Evolutionary conservation across 2,329 filamentous ascomycete genomes (phyloP).

Genomic region (Cladosporium sphaerospermum): DNA sequence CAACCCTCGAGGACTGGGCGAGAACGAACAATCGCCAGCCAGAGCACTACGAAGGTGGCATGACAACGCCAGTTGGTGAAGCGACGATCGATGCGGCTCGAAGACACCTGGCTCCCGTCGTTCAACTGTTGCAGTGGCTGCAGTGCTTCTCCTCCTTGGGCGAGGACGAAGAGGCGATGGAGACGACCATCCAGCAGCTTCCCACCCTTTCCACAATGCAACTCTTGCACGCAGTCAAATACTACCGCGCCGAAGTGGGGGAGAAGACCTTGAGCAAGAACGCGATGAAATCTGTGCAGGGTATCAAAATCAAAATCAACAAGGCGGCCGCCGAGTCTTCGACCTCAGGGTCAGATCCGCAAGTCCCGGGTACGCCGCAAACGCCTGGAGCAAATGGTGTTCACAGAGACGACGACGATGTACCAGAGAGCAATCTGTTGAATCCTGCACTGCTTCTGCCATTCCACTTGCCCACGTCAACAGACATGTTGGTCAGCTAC

Average conservation of each 20-base stretch:
- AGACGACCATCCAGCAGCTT: slow-evolving; percentile 83
- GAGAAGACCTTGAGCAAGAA: slow-evolving; percentile 87
- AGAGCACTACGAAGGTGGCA: slow-evolving; percentile 91
- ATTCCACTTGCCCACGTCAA: slow-evolving; percentile 90
- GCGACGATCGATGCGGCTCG: slow-evolving; percentile 78
- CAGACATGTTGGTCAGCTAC: slow-evolving; percentile 94
- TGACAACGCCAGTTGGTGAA: slow-evolving; percentile 77
- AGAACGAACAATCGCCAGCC: slow-evolving; percentile 86
- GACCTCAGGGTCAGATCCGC: slow-evolving; percentile 1
- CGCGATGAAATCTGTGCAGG: slow-evolving; percentile 77
- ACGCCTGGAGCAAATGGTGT: slow-evolving; percentile 15
- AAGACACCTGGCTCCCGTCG: slow-evolving; percentile 79
- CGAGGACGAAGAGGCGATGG: slow-evolving; percentile 81
- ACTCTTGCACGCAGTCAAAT: slow-evolving; percentile 82
- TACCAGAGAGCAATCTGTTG: slow-evolving; percentile 69
- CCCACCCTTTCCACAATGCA: slow-evolving; percentile 80
- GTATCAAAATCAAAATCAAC: slow-evolving; percentile 57
- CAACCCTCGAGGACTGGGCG: slow-evolving; percentile 92
- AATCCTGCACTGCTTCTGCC: slow-evolving; percentile 90
- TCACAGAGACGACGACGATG: slow-evolving; percentile 55
- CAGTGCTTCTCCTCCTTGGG: slow-evolving; percentile 94
- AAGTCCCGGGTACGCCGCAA: slow-evolving; percentile 3
- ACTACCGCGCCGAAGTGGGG: slow-evolving; percentile 90
- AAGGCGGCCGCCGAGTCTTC: slow-evolving; percentile 7
- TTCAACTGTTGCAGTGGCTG: slow-evolving; percentile 93